A percentile compares a stretch with the other conserved stretches of the same genome.
Conservation (phyloP, 2,329 filamentous ascomycete species). For the Pseudogymnoascus sp. region DNA sequence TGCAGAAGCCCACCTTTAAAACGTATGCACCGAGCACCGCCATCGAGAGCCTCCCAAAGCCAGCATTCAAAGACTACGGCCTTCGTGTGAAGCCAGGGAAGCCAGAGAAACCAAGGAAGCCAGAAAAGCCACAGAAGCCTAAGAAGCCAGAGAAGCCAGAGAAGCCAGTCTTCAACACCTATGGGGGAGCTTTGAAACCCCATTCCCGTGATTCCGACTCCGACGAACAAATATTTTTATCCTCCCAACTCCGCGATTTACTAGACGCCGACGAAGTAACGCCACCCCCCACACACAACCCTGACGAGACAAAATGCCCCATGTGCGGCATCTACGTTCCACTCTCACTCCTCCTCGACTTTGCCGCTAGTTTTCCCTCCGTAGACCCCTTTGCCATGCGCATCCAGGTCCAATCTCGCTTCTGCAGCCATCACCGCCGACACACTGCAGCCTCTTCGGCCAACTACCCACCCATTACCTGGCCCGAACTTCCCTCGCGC, state of each 20-base stretch:
- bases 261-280: background rate
- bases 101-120: background rate
- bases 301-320: background rate
- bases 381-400: background rate
- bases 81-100: background rate
- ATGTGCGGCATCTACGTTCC: background rate
- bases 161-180: background rate
- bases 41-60: background rate
- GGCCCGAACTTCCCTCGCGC: constrained; percentile 54
- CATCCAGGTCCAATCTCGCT: background rate
- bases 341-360: background rate
- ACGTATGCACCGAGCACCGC: background rate
- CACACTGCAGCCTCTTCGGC: constrained; percentile 7
- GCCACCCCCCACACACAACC: background rate
- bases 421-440: constrained; percentile 3
- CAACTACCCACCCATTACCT: constrained; percentile 66
- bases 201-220: background rate
- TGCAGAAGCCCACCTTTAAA: background rate
- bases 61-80: background rate
- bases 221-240: background rate
- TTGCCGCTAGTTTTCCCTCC: background rate
- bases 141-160: background rate
- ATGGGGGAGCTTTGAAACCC: background rate
- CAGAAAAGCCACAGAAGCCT: background rate
- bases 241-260: background rate